A percentile compares a stretch with the other conserved stretches of the same genome.
phyloP scores from a whole-genome alignment of 179 eudicot species.

The Silene noctiflora region DNA sequence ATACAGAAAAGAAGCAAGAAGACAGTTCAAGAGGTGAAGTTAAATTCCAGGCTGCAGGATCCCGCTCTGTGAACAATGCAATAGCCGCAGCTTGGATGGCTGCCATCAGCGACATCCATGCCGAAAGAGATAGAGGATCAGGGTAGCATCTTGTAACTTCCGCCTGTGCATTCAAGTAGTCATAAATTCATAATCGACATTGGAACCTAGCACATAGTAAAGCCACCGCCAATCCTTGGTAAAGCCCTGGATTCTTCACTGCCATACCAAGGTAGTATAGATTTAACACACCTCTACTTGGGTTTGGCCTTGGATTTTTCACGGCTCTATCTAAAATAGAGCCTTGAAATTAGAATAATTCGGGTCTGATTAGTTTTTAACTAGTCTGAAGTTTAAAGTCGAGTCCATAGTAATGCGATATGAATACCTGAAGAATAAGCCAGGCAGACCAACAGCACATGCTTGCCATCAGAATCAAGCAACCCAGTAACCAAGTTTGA shows the following conservation, averaged over 20 bases:
- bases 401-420: not conserved
- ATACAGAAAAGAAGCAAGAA: conserved; percentile 39
- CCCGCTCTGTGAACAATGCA: conserved; percentile 37
- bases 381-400: too few relatives aligned
- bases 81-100: conserved; percentile 48
- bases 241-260: too few relatives aligned
- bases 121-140: conserved; percentile 47
- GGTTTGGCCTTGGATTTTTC: too few relatives aligned
- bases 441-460: conserved; percentile 50
- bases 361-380: too few relatives aligned
- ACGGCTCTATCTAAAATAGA: too few relatives aligned
- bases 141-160: conserved; percentile 34
- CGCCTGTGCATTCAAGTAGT: not conserved
- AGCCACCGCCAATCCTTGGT: too few relatives aligned
- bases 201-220: not conserved
- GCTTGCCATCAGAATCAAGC: conserved; percentile 42
- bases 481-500: conserved; percentile 46
- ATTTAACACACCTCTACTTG: too few relatives aligned
- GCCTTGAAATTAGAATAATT: too few relatives aligned
- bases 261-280: too few relatives aligned
- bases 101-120: conserved; percentile 60
- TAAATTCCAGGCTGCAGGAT: conserved; percentile 43
- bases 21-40: conserved; percentile 37
- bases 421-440: conserved; percentile 57
- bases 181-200: not conserved